phyloP scores from a whole-genome alignment of 345 rosid species.

The Crucihimalaya himalaica region DNA sequence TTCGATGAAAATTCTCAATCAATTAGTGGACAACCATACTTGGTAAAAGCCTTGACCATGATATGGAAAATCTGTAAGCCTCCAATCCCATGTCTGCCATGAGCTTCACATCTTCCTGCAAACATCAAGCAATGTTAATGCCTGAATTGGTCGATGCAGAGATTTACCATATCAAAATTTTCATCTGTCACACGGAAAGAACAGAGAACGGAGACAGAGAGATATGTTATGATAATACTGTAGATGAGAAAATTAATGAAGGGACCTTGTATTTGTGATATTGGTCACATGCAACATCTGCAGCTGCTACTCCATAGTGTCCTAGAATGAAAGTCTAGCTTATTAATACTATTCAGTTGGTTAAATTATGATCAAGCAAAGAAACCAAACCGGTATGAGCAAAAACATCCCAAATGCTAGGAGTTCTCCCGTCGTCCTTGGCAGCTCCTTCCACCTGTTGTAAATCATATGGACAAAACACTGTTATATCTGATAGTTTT shows the following conservation, averaged over 20 bases:
- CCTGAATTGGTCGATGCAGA: slow-evolving; percentile 9
- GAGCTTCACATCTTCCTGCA: slow-evolving; percentile 79
- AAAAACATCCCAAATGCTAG: slow-evolving; percentile 64
- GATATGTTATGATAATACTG: not conserved
- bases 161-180: not conserved
- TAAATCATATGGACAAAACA: slow-evolving; percentile 19
- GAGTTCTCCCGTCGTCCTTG: slow-evolving; percentile 59
- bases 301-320: slow-evolving; percentile 40
- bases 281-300: slow-evolving; percentile 55
- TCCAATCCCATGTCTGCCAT: slow-evolving; percentile 65
- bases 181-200: not conserved
- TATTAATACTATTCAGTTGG: not conserved
- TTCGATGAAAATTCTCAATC: not conserved
- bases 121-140: not conserved
- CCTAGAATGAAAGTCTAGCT: slow-evolving; percentile 38
- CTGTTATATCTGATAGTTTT: not conserved
- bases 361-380: not conserved
- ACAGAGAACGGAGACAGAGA: not conserved
- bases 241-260: not conserved
- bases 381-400: slow-evolving; percentile 46
- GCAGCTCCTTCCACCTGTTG: slow-evolving; percentile 66
- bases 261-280: slow-evolving; percentile 70
- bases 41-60: slow-evolving; percentile 82
- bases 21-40: slow-evolving; percentile 38
- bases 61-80: slow-evolving; percentile 77